Percentiles rank a stretch among this genome's conserved stretches.
Conservation (phyloP, 495 filamentous ascomycete genomes). For the Talaromyces proteolyticus region DNA sequence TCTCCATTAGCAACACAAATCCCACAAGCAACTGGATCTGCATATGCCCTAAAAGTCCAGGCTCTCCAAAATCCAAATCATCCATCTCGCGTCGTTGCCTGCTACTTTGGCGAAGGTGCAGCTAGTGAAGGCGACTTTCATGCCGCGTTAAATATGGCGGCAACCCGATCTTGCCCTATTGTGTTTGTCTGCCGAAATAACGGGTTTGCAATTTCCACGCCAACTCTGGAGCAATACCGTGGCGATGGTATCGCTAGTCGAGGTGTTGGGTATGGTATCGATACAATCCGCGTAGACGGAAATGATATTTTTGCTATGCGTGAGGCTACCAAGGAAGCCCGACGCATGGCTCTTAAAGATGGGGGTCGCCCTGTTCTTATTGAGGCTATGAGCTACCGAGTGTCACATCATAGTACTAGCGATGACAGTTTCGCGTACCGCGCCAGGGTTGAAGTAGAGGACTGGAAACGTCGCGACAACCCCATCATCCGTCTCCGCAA, state of each 20-base stretch:
- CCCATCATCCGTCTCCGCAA: conserved; percentile 88
- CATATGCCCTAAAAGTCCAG: conserved; percentile 90
- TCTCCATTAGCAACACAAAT: conserved; percentile 93
- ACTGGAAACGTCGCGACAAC: conserved; percentile 96
- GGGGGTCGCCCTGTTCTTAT: conserved; percentile 80
- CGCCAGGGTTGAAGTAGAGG: conserved; percentile 88
- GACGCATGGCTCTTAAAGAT: conserved; percentile 67
- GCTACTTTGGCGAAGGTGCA: conserved; percentile 97
- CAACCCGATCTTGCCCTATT: conserved; percentile 84
- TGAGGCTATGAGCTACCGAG: conserved; percentile 97
- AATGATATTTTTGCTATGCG: conserved; percentile 96
- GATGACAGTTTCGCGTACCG: conserved; percentile 98
- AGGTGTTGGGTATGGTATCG: conserved; percentile 94
- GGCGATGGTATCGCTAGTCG: conserved; percentile 95
- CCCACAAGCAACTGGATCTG: conserved; percentile 88
- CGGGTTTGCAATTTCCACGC: conserved; percentile 92
- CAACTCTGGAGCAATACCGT: conserved; percentile 92
- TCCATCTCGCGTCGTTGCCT: conserved; percentile 67
- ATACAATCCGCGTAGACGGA: conserved; percentile 92
- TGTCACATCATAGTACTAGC: conserved; percentile 95
- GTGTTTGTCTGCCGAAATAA: conserved; percentile 98
- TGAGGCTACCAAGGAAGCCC: conserved; percentile 73
- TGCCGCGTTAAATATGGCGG: conserved; percentile 92
- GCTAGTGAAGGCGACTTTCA: conserved; percentile 98
- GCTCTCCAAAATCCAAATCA: conserved; percentile 62